A percentile compares a stretch with the other conserved stretches of the same genome.
These are phyloP conservation scores for Sphagnurus paluster DNA, from an alignment of 1,284 basidiomycete genomes.

Conservation along the genomic window DNA sequence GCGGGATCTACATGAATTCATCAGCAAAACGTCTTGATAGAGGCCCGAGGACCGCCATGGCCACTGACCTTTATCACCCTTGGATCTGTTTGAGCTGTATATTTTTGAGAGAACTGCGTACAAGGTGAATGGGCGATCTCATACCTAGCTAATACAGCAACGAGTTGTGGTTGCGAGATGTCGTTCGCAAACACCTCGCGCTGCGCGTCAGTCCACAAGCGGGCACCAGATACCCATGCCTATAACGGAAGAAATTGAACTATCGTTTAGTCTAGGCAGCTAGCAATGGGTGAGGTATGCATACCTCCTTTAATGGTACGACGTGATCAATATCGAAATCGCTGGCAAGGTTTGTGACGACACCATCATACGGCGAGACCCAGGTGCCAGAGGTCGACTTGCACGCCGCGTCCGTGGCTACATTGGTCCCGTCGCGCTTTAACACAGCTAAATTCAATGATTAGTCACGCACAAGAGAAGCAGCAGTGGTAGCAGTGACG, in stretches of 20 bases:
- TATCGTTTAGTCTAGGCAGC: background rate
- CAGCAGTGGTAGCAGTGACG: slow-evolving; percentile 14
- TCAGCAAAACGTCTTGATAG: too few relatives aligned
- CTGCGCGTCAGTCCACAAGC: slow-evolving; percentile 46
- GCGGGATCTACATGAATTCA: slow-evolving; percentile 48
- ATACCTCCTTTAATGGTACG: slow-evolving; percentile 50
- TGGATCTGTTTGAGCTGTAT: slow-evolving; percentile 34
- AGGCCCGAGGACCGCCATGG: too few relatives aligned
- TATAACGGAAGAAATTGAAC: slow-evolving; percentile 14
- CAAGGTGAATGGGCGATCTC: too few relatives aligned
- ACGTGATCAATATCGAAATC: slow-evolving; percentile 56
- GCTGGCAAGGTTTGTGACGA: slow-evolving; percentile 42
- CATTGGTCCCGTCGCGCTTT: slow-evolving; percentile 52
- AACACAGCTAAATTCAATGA: slow-evolving; percentile 39
- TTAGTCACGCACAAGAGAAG: slow-evolving; percentile 1
- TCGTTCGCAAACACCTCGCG: slow-evolving; percentile 54
- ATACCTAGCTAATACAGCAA: too few relatives aligned
- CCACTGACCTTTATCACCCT: slow-evolving; percentile 33
- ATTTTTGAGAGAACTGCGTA: too few relatives aligned
- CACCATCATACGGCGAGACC: slow-evolving; percentile 51
- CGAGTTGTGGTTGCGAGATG: slow-evolving; percentile 49
- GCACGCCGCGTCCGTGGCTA: slow-evolving; percentile 43
- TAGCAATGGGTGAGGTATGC: background rate
- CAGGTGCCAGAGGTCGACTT: slow-evolving; percentile 47
- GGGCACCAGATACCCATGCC: slow-evolving; percentile 55